Evolutionary conservation across 495 filamentous ascomycete species (phyloP).

Genomic region (Astrothelium macrocarpum): DNA sequence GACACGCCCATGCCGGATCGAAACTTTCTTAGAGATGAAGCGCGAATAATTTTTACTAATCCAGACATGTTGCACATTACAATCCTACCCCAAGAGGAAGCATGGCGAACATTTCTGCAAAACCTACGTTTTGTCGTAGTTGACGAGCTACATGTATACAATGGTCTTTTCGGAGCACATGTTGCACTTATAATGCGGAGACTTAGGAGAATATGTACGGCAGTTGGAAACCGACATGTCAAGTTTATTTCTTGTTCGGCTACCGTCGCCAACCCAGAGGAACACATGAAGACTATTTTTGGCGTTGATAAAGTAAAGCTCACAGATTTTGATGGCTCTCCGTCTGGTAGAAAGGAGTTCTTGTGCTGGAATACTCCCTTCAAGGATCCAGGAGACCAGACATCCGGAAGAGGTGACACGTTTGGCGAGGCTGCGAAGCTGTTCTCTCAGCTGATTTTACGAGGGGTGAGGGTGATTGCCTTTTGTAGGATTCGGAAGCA

Average conservation of each 20-base stretch:
- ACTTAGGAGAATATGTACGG: slow-evolving; percentile 78
- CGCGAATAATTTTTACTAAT: slow-evolving; percentile 92
- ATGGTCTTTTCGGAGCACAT: slow-evolving; percentile 87
- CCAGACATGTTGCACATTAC: slow-evolving; percentile 97
- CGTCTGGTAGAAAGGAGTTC: slow-evolving; percentile 89
- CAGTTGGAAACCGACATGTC: slow-evolving; percentile 78
- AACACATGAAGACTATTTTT: slow-evolving; percentile 91
- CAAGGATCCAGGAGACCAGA: slow-evolving; percentile 79
- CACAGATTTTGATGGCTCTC: slow-evolving; percentile 86
- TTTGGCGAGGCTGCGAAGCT: slow-evolving; percentile 76
- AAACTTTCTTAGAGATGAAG: slow-evolving; percentile 75
- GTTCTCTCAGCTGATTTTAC: slow-evolving; percentile 80
- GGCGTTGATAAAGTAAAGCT: slow-evolving; percentile 71
- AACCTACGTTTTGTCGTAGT: slow-evolving; percentile 85
- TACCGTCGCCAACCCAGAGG: slow-evolving; percentile 85
- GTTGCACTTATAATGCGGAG: slow-evolving; percentile 92
- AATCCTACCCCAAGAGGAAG: slow-evolving; percentile 82
- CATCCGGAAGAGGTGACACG: slow-evolving; percentile 74
- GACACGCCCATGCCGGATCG: slow-evolving; percentile 79
- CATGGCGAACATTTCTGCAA: slow-evolving; percentile 80
- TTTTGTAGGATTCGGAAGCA: slow-evolving; percentile 82
- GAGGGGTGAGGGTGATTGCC: slow-evolving; percentile 86
- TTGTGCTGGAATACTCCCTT: slow-evolving; percentile 97
- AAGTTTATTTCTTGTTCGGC: slow-evolving; percentile 97
- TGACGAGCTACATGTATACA: slow-evolving; percentile 83